A percentile compares a stretch with the other conserved stretches of the same genome.
Conservation (phyloP, 2,329 filamentous ascomycete genomes). For the Dothistroma pini region DNA sequence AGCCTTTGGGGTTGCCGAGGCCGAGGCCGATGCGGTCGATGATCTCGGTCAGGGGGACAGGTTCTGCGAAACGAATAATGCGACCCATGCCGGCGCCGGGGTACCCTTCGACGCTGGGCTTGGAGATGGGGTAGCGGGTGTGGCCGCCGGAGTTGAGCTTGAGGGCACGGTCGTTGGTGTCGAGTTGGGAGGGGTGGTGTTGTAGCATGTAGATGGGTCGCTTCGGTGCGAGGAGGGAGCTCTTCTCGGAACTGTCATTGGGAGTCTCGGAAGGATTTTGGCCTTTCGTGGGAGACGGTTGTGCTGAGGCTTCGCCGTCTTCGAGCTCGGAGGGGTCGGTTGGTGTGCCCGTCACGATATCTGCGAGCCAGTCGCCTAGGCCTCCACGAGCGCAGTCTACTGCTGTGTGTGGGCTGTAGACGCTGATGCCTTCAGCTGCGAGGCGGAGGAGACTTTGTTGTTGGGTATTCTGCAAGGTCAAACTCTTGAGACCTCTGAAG, state of each 20-base stretch:
- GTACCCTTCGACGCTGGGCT: constrained; percentile 41
- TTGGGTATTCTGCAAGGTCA: constrained; percentile 80
- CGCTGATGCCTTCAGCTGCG: constrained; percentile 77
- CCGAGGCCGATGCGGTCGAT: constrained; percentile 59
- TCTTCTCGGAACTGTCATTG: constrained; percentile 32
- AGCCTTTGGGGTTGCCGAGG: constrained; percentile 64
- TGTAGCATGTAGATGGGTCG: constrained; percentile 44
- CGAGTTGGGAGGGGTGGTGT: constrained; percentile 48
- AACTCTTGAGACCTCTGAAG: constrained; percentile 84
- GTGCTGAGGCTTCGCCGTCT: constrained; percentile 9
- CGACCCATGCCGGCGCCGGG: constrained; percentile 59
- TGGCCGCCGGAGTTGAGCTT: constrained; percentile 45
- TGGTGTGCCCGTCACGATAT: constrained; percentile 66
- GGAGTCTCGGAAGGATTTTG: constrained; percentile 11
- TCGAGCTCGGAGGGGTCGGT: constrained; percentile 26
- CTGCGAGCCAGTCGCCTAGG: constrained; percentile 90
- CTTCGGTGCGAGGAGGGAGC: constrained; percentile 33
- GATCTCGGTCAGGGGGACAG: constrained; percentile 54
- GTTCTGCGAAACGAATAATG: constrained; percentile 52
- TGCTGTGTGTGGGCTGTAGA: constrained; percentile 94
- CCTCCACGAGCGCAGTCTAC: constrained; percentile 82
- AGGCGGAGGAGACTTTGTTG: constrained; percentile 80
- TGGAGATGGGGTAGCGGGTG: constrained; percentile 52
- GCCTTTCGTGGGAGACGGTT: constrained; percentile 9
- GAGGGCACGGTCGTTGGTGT: constrained; percentile 33